These are phyloP conservation scores for Naganishia kalamii DNA, from an alignment of 768 basidiomycete genomes.

Conservation along the genomic window DNA sequence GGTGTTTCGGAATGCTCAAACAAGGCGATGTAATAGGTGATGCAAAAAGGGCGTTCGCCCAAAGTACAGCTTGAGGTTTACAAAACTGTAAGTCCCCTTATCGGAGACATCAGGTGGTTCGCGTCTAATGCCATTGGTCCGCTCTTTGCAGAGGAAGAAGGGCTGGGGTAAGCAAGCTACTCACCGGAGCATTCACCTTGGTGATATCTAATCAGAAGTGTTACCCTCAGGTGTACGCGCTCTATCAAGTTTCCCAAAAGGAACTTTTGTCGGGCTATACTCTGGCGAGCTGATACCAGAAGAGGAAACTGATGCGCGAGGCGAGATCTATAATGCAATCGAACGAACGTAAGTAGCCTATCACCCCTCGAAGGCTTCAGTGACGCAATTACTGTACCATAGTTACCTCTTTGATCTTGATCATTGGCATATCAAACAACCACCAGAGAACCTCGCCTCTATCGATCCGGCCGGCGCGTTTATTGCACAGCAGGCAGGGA, in stretches of 20 bases:
- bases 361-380: not conserved
- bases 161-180: conserved; percentile 66
- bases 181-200: not conserved
- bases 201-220: not conserved
- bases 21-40: conserved; percentile 54
- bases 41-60: conserved; percentile 68
- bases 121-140: not conserved
- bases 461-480: conserved; percentile 36
- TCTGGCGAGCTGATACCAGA: conserved; percentile 74
- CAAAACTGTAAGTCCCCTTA: conserved; percentile 27
- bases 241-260: conserved; percentile 58
- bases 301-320: conserved; percentile 61
- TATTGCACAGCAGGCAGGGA: conserved; percentile 35
- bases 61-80: conserved; percentile 66
- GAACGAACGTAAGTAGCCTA: conserved; percentile 37
- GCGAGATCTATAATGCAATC: conserved; percentile 51
- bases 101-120: not conserved
- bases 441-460: conserved; percentile 30
- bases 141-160: conserved; percentile 50
- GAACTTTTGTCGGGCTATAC: conserved; percentile 76
- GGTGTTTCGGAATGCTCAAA: not conserved
- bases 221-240: conserved; percentile 64
- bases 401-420: conserved; percentile 79
- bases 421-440: conserved; percentile 57
- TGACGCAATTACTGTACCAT: conserved; percentile 36